phyloP scores from a whole-genome alignment of 1,284 basidiomycete species.

The Fomitopsis palustris region DNA sequence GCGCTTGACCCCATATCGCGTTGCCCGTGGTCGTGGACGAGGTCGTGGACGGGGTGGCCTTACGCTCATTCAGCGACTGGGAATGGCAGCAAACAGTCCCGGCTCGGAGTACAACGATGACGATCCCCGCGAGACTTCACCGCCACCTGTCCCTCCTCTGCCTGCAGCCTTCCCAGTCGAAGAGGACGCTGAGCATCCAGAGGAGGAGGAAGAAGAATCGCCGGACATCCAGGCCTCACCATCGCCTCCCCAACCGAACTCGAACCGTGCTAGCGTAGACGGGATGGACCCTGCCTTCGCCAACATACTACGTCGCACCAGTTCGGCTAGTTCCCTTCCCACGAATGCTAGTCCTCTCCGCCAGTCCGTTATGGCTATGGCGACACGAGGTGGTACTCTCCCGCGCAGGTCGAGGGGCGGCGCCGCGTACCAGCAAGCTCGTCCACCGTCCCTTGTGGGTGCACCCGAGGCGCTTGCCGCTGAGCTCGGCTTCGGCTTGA shows the following conservation, averaged over 20 bases:
- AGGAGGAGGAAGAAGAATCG: conserved; percentile 35
- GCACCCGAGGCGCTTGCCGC: conserved; percentile 65
- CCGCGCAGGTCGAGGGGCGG: conserved; percentile 57
- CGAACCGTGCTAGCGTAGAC: conserved; percentile 67
- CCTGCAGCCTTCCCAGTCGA: conserved; percentile 39
- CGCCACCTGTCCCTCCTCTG: conserved; percentile 48
- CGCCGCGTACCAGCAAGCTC: conserved; percentile 58
- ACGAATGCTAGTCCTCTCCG: conserved; percentile 54
- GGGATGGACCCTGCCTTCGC: conserved; percentile 84
- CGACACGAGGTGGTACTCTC: conserved; percentile 45
- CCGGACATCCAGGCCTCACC: conserved; percentile 38
- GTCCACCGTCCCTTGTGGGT: conserved; percentile 65
- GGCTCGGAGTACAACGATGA: conserved; percentile 50
- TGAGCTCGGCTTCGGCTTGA: conserved; percentile 55
- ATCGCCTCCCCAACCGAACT: conserved; percentile 33
- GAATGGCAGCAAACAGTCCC: conserved; percentile 52
- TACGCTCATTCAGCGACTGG: conserved; percentile 60
- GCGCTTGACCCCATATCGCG: conserved; percentile 36
- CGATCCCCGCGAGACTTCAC: conserved; percentile 37
- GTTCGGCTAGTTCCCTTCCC: conserved; percentile 50
- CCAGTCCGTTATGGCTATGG: conserved; percentile 46
- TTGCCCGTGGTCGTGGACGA: conserved; percentile 31
- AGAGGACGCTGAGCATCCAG: conserved; percentile 34
- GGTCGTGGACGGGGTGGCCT: conserved; percentile 47
- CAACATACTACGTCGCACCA: conserved; percentile 62